These are phyloP conservation scores for Chytriomyces sp. DNA, from an alignment of 192 early-diverging fungal species.

Conservation along the genomic window DNA sequence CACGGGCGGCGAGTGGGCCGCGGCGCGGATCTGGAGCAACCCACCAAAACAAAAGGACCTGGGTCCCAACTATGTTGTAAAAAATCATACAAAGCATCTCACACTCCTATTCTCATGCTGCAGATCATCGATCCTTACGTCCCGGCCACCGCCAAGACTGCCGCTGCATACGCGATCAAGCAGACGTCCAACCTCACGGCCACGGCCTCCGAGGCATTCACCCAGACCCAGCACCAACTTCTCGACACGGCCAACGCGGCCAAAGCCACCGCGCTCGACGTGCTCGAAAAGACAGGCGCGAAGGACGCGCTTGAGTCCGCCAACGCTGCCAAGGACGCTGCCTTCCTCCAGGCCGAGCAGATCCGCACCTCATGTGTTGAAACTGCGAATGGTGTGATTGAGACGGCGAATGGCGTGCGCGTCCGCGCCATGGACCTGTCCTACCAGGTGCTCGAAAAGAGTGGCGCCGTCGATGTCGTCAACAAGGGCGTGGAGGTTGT, in stretches of 20 bases:
- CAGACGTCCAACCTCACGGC: not conserved
- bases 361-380: not conserved
- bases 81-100: too few relatives aligned
- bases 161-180: not conserved
- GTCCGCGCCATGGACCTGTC: not conserved
- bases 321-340: not conserved
- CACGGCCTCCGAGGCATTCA: not conserved
- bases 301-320: not conserved
- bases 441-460: not conserved
- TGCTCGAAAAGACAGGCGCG: too few relatives aligned
- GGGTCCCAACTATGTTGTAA: too few relatives aligned
- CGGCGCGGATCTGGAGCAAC: too few relatives aligned
- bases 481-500: too few relatives aligned
- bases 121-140: constrained; percentile 28
- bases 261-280: too few relatives aligned
- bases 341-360: too few relatives aligned
- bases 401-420: not conserved
- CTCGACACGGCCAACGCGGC: not conserved
- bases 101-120: not conserved
- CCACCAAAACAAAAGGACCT: too few relatives aligned
- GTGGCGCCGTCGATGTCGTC: not conserved
- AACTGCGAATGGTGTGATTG: not conserved
- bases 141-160: not conserved
- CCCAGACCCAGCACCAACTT: not conserved
- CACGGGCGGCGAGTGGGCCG: too few relatives aligned